phyloP scores from a whole-genome alignment of 2,329 filamentous ascomycete genomes.

The Colletotrichum liaoningense region DNA sequence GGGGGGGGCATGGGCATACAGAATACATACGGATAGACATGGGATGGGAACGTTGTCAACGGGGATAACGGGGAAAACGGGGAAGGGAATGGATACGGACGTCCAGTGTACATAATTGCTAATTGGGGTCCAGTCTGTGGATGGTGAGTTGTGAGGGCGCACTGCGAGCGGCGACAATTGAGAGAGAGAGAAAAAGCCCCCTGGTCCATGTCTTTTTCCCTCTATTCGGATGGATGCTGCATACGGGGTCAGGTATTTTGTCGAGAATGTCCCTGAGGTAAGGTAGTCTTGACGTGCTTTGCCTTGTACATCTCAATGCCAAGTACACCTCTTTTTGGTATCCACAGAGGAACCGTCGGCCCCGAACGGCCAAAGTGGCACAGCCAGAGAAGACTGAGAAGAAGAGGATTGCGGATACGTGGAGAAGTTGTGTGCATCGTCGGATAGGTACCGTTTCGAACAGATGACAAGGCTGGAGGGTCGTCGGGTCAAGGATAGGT shows the following conservation, averaged over 20 bases:
- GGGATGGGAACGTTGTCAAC: not conserved
- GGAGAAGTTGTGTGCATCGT: not conserved
- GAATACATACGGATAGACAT: not conserved
- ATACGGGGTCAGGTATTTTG: no score
- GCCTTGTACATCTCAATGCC: no score
- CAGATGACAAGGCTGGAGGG: not conserved
- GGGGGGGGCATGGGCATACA: not conserved
- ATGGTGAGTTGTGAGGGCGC: constrained; percentile 10
- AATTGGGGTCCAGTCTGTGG: constrained; percentile 5
- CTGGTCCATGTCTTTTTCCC: not conserved
- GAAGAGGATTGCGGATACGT: no score
- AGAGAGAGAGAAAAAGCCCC: not conserved
- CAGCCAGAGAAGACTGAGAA: no score
- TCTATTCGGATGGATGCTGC: not conserved
- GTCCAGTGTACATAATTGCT: not conserved
- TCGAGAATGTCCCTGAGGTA: not conserved
- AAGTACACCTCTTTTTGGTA: not conserved
- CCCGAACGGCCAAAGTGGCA: no score
- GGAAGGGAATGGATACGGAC: not conserved
- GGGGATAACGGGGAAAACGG: not conserved
- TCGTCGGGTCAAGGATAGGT: not conserved
- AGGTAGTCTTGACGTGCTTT: not conserved
- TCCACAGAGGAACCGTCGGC: not conserved
- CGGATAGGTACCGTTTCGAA: not conserved
- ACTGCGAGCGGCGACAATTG: not conserved